A percentile compares a stretch with the other conserved stretches of the same genome.
phyloP scores from a whole-genome alignment of 2,329 filamentous ascomycete species.

The Ceratocystis smalleyi region DNA sequence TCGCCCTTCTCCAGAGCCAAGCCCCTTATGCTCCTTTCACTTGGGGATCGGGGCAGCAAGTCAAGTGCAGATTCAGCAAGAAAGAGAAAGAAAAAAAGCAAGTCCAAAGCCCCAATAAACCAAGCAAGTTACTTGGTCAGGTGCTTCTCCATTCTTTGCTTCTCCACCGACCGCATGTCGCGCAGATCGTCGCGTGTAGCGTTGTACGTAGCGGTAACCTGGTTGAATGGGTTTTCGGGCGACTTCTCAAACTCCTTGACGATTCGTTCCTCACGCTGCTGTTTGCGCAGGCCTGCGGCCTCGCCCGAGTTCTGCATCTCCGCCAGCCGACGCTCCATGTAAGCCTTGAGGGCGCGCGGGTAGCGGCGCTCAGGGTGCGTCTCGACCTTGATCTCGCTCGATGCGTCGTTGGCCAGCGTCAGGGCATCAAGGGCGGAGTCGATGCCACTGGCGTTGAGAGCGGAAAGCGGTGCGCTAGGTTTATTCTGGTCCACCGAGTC shows the following conservation, averaged over 20 bases:
- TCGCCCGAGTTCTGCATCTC: slow-evolving; percentile 76
- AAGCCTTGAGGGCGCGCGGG: slow-evolving; percentile 72
- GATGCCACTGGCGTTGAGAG: slow-evolving; percentile 73
- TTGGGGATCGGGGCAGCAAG: no score
- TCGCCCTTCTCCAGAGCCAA: no score
- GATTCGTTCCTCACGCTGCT: slow-evolving; percentile 74
- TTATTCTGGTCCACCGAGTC: slow-evolving; percentile 47
- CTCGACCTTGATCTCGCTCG: slow-evolving; percentile 52
- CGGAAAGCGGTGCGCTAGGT: slow-evolving; percentile 28
- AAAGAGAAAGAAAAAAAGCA: background rate
- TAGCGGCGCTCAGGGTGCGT: slow-evolving; percentile 75
- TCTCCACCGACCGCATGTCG: slow-evolving; percentile 50
- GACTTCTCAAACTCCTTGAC: slow-evolving; percentile 89
- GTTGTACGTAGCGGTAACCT: slow-evolving; percentile 62
- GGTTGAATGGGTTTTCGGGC: slow-evolving; percentile 90
- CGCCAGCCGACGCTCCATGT: slow-evolving; percentile 61
- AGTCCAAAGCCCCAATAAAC: background rate
- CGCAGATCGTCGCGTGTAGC: slow-evolving; percentile 61
- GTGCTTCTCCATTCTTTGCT: slow-evolving; percentile 56
- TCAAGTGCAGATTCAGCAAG: background rate
- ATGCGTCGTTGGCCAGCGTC: slow-evolving; percentile 40
- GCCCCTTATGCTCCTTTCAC: no score
- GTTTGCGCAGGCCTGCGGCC: slow-evolving; percentile 54
- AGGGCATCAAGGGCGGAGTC: slow-evolving; percentile 87
- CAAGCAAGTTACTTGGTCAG: slow-evolving; percentile 30